These are phyloP conservation scores for Yamadazyma diddensiae DNA, from an alignment of 1,139 yeast species.

Conservation along the genomic window DNA sequence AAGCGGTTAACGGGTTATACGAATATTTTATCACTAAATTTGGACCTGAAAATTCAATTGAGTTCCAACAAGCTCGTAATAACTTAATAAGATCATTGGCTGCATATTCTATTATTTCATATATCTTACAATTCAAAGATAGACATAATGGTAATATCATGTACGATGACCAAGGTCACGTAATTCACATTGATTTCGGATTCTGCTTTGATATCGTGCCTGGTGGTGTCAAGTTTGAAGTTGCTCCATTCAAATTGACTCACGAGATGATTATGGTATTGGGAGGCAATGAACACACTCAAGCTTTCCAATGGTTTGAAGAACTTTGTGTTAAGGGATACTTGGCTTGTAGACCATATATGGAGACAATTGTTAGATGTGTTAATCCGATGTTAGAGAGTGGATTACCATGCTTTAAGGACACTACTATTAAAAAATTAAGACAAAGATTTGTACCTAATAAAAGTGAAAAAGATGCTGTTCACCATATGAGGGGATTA, in stretches of 20 bases:
- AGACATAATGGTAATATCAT: slow-evolving; percentile 98
- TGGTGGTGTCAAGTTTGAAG: slow-evolving; percentile 97
- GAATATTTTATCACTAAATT: slow-evolving; percentile 90
- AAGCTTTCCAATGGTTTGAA: slow-evolving; percentile 91
- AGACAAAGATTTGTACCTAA: slow-evolving; percentile 76
- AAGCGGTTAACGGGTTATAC: slow-evolving; percentile 94
- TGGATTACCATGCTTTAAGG: slow-evolving; percentile 94
- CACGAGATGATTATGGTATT: slow-evolving; percentile 94
- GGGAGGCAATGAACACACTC: slow-evolving; percentile 85
- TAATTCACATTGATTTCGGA: slow-evolving; percentile 95
- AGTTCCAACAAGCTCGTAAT: slow-evolving; percentile 86
- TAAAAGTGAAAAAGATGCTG: slow-evolving; percentile 84
- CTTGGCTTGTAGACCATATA: slow-evolving; percentile 84
- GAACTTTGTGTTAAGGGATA: slow-evolving; percentile 93
- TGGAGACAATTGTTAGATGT: slow-evolving; percentile 81
- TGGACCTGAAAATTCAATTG: slow-evolving; percentile 89
- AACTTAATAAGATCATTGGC: slow-evolving; percentile 93
- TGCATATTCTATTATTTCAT: slow-evolving; percentile 92
- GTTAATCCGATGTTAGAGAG: slow-evolving; percentile 93
- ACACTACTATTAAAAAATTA: slow-evolving; percentile 74
- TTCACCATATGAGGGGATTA: slow-evolving; percentile 69
- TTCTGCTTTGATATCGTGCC: slow-evolving; percentile 98
- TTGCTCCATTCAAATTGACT: slow-evolving; percentile 94
- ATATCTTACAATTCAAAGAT: slow-evolving; percentile 90
- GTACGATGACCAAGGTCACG: slow-evolving; percentile 95